phyloP scores from a whole-genome alignment of 176 grass and related monocot species.

The Cenchrus purpureus region DNA sequence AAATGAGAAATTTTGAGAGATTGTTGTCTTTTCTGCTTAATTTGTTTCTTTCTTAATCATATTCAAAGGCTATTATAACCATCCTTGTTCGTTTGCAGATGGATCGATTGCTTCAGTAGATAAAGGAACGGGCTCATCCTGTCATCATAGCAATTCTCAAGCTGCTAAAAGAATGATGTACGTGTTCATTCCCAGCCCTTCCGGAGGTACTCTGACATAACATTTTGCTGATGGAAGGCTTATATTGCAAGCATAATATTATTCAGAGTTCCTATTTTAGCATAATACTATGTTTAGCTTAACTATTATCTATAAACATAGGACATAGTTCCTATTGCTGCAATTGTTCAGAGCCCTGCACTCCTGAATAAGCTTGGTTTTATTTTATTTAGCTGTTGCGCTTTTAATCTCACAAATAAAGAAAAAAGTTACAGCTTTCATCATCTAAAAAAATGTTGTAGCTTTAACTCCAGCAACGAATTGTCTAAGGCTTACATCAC shows the following conservation, averaged over 20 bases:
- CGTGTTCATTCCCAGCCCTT: not conserved
- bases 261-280: not conserved
- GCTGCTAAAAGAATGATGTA: not conserved
- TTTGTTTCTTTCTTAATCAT: not conserved
- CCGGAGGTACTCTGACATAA: not conserved
- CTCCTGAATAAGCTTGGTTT: not conserved
- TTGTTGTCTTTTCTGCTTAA: too few species aligned
- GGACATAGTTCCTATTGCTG: not conserved
- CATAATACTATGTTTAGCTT: not conserved
- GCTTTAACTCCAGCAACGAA: not conserved
- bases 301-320: not conserved
- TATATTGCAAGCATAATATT: conserved; percentile 11
- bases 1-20: too few species aligned
- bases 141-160: not conserved
- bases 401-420: not conserved
- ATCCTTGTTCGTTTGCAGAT: not conserved
- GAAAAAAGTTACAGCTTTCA: not conserved
- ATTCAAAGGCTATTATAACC: not conserved
- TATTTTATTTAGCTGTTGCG: not conserved
- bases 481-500: not conserved
- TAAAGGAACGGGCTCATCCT: not conserved
- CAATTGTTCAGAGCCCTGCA: not conserved
- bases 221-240: not conserved
- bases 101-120: not conserved
- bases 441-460: not conserved